These are phyloP conservation scores for Curvularia eragrostidis DNA, from an alignment of 2,329 filamentous ascomycete genomes.

Conservation along the genomic window DNA sequence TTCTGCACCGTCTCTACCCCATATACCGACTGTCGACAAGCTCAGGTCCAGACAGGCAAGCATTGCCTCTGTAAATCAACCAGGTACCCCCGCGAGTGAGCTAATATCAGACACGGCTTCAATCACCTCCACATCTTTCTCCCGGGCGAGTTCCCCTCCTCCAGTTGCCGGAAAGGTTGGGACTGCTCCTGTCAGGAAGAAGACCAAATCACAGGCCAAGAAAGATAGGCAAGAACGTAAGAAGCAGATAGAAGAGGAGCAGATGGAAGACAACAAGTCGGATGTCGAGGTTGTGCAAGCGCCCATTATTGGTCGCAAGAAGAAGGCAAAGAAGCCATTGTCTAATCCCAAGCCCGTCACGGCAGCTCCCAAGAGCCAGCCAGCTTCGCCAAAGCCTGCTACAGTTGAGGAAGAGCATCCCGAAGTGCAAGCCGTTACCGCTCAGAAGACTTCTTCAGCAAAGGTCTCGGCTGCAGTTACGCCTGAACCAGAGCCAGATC, in stretches of 20 bases:
- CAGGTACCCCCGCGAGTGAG: conserved; percentile 77
- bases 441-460: conserved; percentile 28
- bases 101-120: conserved; percentile 79
- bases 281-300: conserved; percentile 64
- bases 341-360: conserved; percentile 34
- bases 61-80: conserved; percentile 65
- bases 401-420: conserved; percentile 39
- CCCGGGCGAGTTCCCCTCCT: conserved; percentile 73
- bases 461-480: conserved; percentile 32
- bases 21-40: conserved; percentile 49
- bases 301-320: conserved; percentile 80
- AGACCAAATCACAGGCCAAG: conserved; percentile 79
- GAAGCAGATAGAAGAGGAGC: conserved; percentile 68
- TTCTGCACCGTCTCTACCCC: conserved; percentile 39
- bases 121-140: conserved; percentile 73
- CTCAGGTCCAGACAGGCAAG: conserved; percentile 60
- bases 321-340: conserved; percentile 76
- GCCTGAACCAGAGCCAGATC: conserved; percentile 35
- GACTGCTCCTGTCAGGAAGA: conserved; percentile 70
- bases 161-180: conserved; percentile 68
- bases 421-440: conserved; percentile 20
- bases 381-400: conserved; percentile 39
- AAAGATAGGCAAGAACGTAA: conserved; percentile 72
- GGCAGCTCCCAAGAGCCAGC: conserved; percentile 34
- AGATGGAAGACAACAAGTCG: conserved; percentile 54